phyloP scores from a whole-genome alignment of 345 rosid genomes.

The Lepidium didymum region DNA sequence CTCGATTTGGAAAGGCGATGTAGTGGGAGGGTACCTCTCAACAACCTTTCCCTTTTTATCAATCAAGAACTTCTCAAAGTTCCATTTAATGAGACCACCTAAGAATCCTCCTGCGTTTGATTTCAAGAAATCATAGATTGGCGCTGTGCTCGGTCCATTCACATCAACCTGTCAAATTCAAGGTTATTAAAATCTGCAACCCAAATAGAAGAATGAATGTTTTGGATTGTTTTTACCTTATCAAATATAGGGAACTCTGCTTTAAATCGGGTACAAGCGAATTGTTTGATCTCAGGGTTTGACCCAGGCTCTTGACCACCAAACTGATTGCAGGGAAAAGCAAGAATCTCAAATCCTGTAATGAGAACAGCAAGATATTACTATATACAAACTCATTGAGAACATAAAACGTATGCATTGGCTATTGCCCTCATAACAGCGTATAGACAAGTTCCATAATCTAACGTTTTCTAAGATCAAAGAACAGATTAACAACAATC shows the following conservation, averaged over 20 bases:
- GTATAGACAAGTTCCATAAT: background rate
- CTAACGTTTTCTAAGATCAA: background rate
- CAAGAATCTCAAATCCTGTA: conserved; percentile 79
- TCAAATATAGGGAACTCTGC: conserved; percentile 94
- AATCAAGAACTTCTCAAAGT: conserved; percentile 90
- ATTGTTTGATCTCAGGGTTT: conserved; percentile 68
- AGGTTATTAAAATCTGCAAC: background rate
- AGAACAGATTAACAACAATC: background rate
- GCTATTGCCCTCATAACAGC: background rate
- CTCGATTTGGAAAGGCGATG: conserved; percentile 94
- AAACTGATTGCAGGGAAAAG: conserved; percentile 95
- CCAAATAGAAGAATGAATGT: background rate
- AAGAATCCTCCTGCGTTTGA: conserved; percentile 77
- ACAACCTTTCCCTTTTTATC: conserved; percentile 86
- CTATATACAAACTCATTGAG: background rate
- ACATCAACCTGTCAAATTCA: conserved; percentile 62
- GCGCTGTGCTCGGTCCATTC: conserved; percentile 83
- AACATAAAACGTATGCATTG: background rate
- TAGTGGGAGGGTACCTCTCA: conserved; percentile 87
- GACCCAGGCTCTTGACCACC: conserved; percentile 85
- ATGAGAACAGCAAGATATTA: background rate
- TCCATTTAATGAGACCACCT: conserved; percentile 84
- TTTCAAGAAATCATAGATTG: conserved; percentile 80
- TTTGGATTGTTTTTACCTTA: conserved; percentile 37
- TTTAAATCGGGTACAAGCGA: conserved; percentile 77